Base-by-base conservation (phyloP, 495 filamentous ascomycete genomes). In the Jackrogersella minutella region DNA sequence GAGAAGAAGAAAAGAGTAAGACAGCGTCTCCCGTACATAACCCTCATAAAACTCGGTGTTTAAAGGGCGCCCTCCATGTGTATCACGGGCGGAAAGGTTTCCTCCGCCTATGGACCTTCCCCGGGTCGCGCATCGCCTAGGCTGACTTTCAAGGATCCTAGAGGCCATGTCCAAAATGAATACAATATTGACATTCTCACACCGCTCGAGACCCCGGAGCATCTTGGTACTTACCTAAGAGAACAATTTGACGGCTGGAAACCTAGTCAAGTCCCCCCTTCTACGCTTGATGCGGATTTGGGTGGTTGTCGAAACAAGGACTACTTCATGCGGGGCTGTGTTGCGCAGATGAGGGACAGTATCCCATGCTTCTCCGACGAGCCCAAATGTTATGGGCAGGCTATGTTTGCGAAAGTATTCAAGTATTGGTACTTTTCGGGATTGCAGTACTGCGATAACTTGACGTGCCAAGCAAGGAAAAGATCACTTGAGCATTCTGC, bases 371-470 rank as follows among this genome's bases (percentile, higher is more conserved):
- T 47, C n/a, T 3, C 28, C 21, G 43, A 47, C 22, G 11, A 47
- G 22, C 21, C 43, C 17, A 26, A 10, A 47, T 47, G 43, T 47
- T 47, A 47, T 26, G 43, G 43, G 19, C 43, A 47, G 19, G 22
- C 43, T 9, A 26, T 47, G 22, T 47, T 47, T 47, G 43, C 43
- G 43, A 47, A 47, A 28, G 43, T 47, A 13, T 47, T 47, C 11
- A 47, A 47, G 22, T 47, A 47, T 13, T 47, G 43, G 43, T 28
- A 47, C 21, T 47, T 47, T 22, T 47, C 43, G 5, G 43, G 43
- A 8, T 8, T 47, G 28, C 17, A 26, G 21, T 22, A 26, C 28
- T 47, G 43, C 43, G 19, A 47, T 47, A 47, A 47, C 22, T 8
- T 13, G 17, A 47, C 43, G 7, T 47, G 43, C 13, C 11, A 26